A percentile compares a stretch with the other conserved stretches of the same genome.
Evolutionary conservation across 176 grass and related monocot genomes (phyloP).

Genomic region (Olyra latifolia): DNA sequence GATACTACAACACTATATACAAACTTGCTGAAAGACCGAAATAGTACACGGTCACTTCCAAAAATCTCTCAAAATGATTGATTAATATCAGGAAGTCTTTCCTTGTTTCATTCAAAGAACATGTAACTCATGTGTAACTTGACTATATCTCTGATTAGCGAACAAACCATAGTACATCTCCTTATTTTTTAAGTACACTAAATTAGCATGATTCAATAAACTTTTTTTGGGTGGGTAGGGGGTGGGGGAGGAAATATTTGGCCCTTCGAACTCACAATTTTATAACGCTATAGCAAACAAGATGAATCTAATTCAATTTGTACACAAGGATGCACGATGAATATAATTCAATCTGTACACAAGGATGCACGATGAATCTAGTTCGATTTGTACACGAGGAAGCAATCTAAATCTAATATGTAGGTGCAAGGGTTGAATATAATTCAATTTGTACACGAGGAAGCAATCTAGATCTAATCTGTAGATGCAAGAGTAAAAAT

Average conservation of each 20-base stretch:
- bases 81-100: background rate
- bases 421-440: background rate
- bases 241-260: background rate
- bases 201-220: background rate
- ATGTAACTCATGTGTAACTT: background rate
- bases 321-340: too few species aligned
- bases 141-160: background rate
- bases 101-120: background rate
- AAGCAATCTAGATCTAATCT: background rate
- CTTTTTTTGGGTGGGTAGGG: background rate
- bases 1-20: background rate
- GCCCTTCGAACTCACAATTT: background rate
- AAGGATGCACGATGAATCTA: too few species aligned
- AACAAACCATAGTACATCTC: background rate
- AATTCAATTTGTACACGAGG: background rate
- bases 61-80: background rate
- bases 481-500: background rate
- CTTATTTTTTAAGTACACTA: background rate
- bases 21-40: background rate
- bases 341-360: too few species aligned
- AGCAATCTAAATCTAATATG: background rate
- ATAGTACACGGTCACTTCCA: background rate
- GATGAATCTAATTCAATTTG: background rate
- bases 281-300: background rate
- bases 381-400: background rate